Evolutionary conservation across 768 basidiomycete genomes (phyloP), one percentile per base, ranked within the genome.

Genomic region (Neoboletus brunneissimus): DNA sequence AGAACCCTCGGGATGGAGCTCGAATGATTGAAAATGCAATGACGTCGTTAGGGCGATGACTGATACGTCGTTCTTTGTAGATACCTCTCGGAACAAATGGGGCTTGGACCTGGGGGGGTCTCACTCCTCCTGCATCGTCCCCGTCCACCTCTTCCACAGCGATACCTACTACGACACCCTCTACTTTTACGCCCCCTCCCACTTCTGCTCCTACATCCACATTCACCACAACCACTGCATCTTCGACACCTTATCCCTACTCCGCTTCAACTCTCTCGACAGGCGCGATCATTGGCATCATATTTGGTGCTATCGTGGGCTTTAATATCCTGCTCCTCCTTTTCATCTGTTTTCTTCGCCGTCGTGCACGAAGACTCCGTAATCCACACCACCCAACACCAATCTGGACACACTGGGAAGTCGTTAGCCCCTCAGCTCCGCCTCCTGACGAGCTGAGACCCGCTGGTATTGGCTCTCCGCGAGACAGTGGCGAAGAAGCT

Each of bases 51-150:
- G 7, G 45, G 45, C 29, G 23, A 34, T 59, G 48, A 37, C 61
- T 69, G 53, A 69, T 41, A 25, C 2, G n/a, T 52, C 51, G 20
- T 25, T 48, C 23, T 34, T 48, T 55, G 8, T 53, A 91, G 89
- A 90, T 93, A 62, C 91, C 91, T 31, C 75, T 93, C 31, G 86
- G 83, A 44, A 72, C 84, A 3, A 64, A 77, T 54, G 75, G 76
- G 32, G 76, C 82, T 11, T 93, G 85, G 81, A 83, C 81, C 13
- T 93, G 81, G 63, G 91, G 90, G 61, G 90, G 90, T 35, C 75
- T 82, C n/a, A 82, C 87, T 35, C 73, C 84, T 32, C 88, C 89
- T n/a, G 73, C 81, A 9, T 71, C 81, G 13, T 74, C 75, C 11
- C 44, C 68, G 1, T 54, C 68, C 22, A 27, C 64, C 2, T 52